These are phyloP conservation scores for Linnemannia schmuckeri DNA, from an alignment of 192 early-diverging fungal genomes.

Conservation along the genomic window DNA sequence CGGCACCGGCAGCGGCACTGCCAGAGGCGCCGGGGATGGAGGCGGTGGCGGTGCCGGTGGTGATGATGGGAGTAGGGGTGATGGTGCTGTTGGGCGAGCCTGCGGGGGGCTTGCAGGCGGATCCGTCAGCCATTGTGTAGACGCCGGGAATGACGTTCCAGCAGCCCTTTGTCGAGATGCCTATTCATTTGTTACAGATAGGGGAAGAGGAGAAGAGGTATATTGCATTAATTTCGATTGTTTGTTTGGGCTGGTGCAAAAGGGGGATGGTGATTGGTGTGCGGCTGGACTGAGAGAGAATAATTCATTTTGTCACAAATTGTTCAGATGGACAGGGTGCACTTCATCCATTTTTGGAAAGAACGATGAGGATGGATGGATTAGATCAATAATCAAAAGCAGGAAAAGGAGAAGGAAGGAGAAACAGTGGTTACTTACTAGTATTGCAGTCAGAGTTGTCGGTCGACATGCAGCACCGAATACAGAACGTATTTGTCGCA, in stretches of 20 bases:
- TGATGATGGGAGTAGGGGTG: not conserved
- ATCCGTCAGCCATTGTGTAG: conserved; percentile 38
- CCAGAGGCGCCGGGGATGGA: not conserved
- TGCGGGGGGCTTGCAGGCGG: conserved; percentile 15
- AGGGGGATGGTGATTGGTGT: not conserved
- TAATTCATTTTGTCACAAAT: too few species aligned
- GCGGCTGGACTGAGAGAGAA: too few species aligned
- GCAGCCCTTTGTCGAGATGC: conserved; percentile 47
- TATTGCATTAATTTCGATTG: not conserved
- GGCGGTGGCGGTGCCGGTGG: not conserved
- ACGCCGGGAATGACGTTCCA: conserved; percentile 50
- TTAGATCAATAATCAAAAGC: not conserved
- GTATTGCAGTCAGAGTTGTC: conserved; percentile 34
- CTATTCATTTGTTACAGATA: conserved; percentile 8
- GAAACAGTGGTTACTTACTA: conserved; percentile 17
- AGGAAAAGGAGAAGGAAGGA: not conserved
- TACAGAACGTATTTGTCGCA: conserved; percentile 58
- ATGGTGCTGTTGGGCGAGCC: not conserved
- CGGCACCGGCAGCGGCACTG: not conserved
- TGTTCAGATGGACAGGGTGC: conserved; percentile 7
- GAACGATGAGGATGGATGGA: not conserved
- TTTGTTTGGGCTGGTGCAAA: not conserved
- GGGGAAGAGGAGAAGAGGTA: not conserved
- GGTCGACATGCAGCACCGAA: conserved; percentile 53
- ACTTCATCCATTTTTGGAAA: not conserved